Evolutionary conservation across 495 filamentous ascomycete species (phyloP).

Genomic region (Chaetomium tenue): DNA sequence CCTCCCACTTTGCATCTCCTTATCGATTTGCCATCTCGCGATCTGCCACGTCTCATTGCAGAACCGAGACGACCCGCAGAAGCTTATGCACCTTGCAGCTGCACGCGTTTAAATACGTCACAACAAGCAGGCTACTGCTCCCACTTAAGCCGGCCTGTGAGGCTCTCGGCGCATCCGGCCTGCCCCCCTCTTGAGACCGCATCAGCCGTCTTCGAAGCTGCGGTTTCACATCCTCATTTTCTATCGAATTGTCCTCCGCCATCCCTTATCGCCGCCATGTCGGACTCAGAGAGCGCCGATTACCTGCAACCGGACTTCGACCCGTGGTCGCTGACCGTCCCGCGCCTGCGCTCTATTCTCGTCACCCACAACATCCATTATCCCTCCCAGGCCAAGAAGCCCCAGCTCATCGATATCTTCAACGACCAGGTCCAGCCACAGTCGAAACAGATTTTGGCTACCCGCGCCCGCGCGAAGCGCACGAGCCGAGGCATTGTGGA

Average conservation of each 20-base stretch:
- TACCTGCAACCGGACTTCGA: conserved; percentile 87
- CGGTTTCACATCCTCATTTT: neutral
- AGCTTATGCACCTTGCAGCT: conserved; percentile 10
- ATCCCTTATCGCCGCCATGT: conserved; percentile 53
- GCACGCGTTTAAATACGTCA: neutral
- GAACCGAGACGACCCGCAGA: neutral
- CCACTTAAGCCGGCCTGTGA: neutral
- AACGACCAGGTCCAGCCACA: conserved; percentile 74
- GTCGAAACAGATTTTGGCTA: conserved; percentile 69
- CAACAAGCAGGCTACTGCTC: neutral
- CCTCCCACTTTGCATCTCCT: neutral
- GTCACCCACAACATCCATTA: conserved; percentile 82
- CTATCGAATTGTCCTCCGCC: neutral
- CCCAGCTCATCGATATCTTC: conserved; percentile 79
- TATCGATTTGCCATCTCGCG: conserved; percentile 6
- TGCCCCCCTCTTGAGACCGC: neutral
- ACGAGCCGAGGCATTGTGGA: conserved; percentile 84
- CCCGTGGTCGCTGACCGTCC: conserved; percentile 75
- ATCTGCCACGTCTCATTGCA: neutral
- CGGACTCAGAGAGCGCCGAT: conserved; percentile 63
- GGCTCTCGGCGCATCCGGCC: neutral
- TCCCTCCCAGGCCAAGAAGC: conserved; percentile 78
- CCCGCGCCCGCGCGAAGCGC: conserved; percentile 70
- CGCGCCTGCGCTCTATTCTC: conserved; percentile 82
- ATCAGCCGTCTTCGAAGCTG: neutral